Conservation (phyloP, 306 rosid species). For the Canavalia ensiformis region DNA sequence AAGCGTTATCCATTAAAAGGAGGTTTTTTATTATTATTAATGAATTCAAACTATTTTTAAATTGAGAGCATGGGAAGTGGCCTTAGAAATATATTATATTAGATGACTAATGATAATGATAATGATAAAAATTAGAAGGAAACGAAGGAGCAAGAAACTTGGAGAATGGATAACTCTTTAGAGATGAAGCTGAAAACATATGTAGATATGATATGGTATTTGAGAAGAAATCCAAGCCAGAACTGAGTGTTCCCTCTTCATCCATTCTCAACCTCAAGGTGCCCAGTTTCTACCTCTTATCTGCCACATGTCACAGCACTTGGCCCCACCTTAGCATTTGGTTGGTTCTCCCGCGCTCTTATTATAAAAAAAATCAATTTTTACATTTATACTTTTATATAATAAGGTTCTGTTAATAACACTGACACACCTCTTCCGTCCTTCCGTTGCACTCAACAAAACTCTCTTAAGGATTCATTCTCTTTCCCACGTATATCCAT, state of each 20-base stretch:
- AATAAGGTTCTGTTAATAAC: constrained; percentile 32
- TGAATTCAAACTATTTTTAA: not conserved
- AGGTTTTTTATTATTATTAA: not conserved
- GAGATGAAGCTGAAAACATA: not conserved
- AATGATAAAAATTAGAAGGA: constrained; percentile 24
- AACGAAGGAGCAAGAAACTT: constrained; percentile 33
- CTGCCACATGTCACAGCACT: constrained; percentile 61
- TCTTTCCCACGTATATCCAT: constrained; percentile 43
- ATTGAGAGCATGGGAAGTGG: not conserved
- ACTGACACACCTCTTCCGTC: constrained; percentile 24
- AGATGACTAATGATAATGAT: not conserved
- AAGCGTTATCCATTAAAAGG: not conserved
- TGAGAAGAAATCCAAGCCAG: constrained; percentile 28
- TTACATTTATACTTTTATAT: constrained; percentile 42
- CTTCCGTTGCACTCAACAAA: constrained; percentile 39
- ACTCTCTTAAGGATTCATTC: constrained; percentile 11
- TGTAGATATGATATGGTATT: constrained; percentile 9
- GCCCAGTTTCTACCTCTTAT: constrained; percentile 60
- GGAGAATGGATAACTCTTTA: constrained; percentile 26
- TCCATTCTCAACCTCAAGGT: constrained; percentile 59
- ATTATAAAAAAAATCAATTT: constrained; percentile 33
- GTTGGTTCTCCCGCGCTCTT: constrained; percentile 54
- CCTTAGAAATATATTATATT: not conserved
- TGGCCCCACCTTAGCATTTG: constrained; percentile 52
- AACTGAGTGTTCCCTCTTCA: constrained; percentile 41